Conservation (phyloP, 768 basidiomycete species). For the Astraeus odoratus region DNA sequence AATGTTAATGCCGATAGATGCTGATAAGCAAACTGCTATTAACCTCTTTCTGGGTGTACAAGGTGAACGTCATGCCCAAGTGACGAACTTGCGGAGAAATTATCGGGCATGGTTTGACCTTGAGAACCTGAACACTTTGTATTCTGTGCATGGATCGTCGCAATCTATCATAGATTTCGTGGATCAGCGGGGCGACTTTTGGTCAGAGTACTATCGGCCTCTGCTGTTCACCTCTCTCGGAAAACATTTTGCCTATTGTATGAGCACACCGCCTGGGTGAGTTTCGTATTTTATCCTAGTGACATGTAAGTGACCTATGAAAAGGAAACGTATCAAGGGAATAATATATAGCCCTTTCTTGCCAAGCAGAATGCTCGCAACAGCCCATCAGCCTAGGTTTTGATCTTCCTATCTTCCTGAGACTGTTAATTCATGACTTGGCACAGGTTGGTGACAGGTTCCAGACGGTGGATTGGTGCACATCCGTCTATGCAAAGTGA, state of each 20-base stretch:
- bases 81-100: constrained; percentile 49
- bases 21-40: constrained; percentile 95
- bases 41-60: constrained; percentile 91
- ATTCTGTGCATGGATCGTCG: constrained; percentile 58
- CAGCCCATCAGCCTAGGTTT: constrained; percentile 36
- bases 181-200: constrained; percentile 61
- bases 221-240: constrained; percentile 76
- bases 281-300: constrained; percentile 14
- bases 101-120: constrained; percentile 84
- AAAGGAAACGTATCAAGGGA: constrained; percentile 63
- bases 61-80: constrained; percentile 42
- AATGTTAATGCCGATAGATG: constrained; percentile 45
- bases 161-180: constrained; percentile 55
- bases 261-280: constrained; percentile 84
- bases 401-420: constrained; percentile 4
- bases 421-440: constrained; percentile 1
- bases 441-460: constrained; percentile 66
- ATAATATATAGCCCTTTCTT: constrained; percentile 73
- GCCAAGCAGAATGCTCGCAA: constrained; percentile 39
- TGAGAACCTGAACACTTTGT: constrained; percentile 63
- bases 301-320: not conserved
- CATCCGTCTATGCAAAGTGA: constrained; percentile 36
- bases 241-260: constrained; percentile 88
- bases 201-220: constrained; percentile 87
- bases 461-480: constrained; percentile 70